phyloP scores from a whole-genome alignment of 1,284 basidiomycete species.

The Entoloma clypeatum region DNA sequence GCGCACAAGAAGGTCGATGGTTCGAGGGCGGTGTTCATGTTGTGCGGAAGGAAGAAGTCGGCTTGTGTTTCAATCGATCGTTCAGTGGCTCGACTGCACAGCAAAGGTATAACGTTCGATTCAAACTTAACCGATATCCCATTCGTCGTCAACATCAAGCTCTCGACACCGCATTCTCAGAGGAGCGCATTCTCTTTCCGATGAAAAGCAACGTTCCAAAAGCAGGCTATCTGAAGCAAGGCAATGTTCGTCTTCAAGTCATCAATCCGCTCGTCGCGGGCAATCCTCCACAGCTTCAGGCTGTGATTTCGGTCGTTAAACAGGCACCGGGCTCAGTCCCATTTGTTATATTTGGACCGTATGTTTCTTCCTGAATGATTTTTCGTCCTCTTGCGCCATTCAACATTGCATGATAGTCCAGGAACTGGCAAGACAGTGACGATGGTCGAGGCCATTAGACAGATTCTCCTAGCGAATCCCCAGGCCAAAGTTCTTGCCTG shows the following conservation, averaged over 20 bases:
- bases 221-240: constrained; percentile 13
- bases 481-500: constrained; percentile 54
- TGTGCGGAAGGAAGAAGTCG: constrained; percentile 48
- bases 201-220: too few species aligned
- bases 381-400: neutral
- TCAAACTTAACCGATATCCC: constrained; percentile 52
- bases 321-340: constrained; percentile 45
- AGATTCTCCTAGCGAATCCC: constrained; percentile 44
- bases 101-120: constrained; percentile 44
- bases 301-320: constrained; percentile 48
- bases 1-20: constrained; percentile 39
- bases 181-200: constrained; percentile 30
- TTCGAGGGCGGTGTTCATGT: constrained; percentile 56
- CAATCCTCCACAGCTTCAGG: constrained; percentile 52
- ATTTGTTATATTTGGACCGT: constrained; percentile 68
- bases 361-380: constrained; percentile 26
- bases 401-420: constrained; percentile 13
- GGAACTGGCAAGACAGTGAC: constrained; percentile 69
- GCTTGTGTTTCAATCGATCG: constrained; percentile 45
- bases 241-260: constrained; percentile 19
- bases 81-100: constrained; percentile 36
- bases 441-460: constrained; percentile 59
- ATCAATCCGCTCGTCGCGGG: constrained; percentile 43
- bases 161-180: constrained; percentile 38
- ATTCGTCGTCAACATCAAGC: constrained; percentile 57